phyloP scores from a whole-genome alignment of 2,329 filamentous ascomycete genomes.

The Epicoccum sorghinum region DNA sequence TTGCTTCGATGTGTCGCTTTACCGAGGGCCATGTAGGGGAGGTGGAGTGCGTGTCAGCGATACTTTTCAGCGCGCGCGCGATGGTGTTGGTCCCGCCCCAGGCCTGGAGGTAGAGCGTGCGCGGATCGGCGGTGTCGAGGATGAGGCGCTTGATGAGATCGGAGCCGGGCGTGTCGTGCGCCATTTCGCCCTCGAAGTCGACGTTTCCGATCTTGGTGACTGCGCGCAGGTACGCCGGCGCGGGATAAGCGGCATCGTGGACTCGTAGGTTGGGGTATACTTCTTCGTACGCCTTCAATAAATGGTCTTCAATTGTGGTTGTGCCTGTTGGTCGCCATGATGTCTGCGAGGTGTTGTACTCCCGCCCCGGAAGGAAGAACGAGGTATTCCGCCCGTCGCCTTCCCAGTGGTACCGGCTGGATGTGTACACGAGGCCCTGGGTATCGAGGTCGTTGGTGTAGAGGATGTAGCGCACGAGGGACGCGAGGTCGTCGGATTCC shows the following conservation, averaged over 20 bases:
- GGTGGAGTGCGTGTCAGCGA: constrained; percentile 2
- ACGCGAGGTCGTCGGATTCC: constrained; percentile 20
- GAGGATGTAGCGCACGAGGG: constrained; percentile 17
- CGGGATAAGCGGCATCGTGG: constrained; percentile 15
- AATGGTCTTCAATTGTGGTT: constrained; percentile 9
- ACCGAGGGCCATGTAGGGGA: not conserved
- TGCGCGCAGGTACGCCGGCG: constrained; percentile 9
- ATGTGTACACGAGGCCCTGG: constrained; percentile 18
- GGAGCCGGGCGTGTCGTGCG: constrained; percentile 16
- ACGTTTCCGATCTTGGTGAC: constrained; percentile 18
- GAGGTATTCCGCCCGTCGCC: constrained; percentile 15
- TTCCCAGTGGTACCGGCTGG: constrained; percentile 21
- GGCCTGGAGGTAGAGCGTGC: constrained; percentile 17
- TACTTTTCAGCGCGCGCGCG: constrained; percentile 17
- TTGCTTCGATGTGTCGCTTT: constrained; percentile 2
- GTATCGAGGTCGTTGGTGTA: constrained; percentile 21
- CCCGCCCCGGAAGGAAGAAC: constrained; percentile 16
- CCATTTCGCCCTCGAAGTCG: constrained; percentile 19
- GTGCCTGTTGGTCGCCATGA: constrained; percentile 18
- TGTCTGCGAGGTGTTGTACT: constrained; percentile 22
- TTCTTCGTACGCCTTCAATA: constrained; percentile 16
- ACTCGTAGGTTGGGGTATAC: constrained; percentile 13
- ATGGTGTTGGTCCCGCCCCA: constrained; percentile 23
- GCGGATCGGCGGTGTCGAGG: constrained; percentile 15
- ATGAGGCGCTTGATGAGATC: constrained; percentile 15